Base-by-base conservation (phyloP, 768 basidiomycete genomes). In the Boletus huronensis region DNA sequence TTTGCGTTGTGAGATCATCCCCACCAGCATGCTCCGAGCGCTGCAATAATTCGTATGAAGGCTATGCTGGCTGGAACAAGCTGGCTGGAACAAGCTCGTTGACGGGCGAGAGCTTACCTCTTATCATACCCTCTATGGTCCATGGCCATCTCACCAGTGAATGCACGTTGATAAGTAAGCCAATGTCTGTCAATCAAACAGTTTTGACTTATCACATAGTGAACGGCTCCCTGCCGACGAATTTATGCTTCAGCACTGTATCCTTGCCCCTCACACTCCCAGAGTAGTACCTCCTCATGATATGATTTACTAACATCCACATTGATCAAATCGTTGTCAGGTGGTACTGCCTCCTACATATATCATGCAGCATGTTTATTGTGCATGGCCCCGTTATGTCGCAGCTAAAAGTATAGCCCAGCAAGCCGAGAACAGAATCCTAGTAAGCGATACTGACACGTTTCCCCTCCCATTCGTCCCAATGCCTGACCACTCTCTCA, bases 401-500 rank as follows among this genome's bases (percentile, higher is more conserved):
- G 26, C 26, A n/a, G 5, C 9, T 7, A 19, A 29, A 29, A 14
- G 0, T 4, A 26, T 5, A 21, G 19, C 29, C 34, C 5, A 21
- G 14, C 23, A 25, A 25, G 23, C 23, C 23, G 23, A 41, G 19
- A 28, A 13, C 19, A 31, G 4, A 23, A 52, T 17, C 50, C 56
- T 66, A 86, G 60, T 85, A 81, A 1, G 74, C 79, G 32, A 87
- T 70, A 47, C 66, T 73, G 6, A 83, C 70, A 17, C 73, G 62
- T 63, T 81, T 82, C 21, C 80, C 78, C 55, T 74, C 68, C 73
- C 74, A 84, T 48, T 81, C 72, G 7, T 74, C 63, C 87, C 86
- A 85, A 19, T 75, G 63, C 47, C 71, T 69, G 21, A 75, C 39
- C 19, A 77, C 60, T 0, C 68, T 74, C 45, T 85, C 78, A 4